A percentile compares a stretch with the other conserved stretches of the same genome.
Conservation (phyloP, 2,329 filamentous ascomycete genomes). For the Claviceps pusilla region DNA sequence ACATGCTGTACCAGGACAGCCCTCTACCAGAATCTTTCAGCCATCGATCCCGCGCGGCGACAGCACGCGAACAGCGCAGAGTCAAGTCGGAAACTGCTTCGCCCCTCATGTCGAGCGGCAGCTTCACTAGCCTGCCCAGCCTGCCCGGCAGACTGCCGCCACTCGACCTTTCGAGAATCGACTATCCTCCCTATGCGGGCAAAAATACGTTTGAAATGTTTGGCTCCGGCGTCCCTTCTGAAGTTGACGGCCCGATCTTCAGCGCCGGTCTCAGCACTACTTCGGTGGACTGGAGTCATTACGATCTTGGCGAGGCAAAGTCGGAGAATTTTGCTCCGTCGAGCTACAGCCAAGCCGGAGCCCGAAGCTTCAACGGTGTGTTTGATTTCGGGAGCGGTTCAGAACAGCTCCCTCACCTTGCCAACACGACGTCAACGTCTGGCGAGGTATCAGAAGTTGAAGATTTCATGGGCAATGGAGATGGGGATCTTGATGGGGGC, state of each 20-base stretch:
- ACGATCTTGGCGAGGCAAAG: conserved; percentile 31
- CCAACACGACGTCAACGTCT: conserved; percentile 45
- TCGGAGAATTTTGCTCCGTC: conserved; percentile 35
- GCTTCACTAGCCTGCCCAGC: conserved; percentile 37
- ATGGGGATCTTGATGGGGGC: conserved; percentile 33
- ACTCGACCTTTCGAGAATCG: conserved; percentile 42
- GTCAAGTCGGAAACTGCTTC: conserved; percentile 49
- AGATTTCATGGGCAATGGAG: conserved; percentile 35
- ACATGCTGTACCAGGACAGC: conserved; percentile 23
- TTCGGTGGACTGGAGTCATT: conserved; percentile 31
- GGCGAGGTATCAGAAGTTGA: conserved; percentile 55
- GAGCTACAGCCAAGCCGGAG: conserved; percentile 37
- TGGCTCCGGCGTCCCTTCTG: conserved; percentile 29
- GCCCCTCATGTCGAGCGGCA: conserved; percentile 35
- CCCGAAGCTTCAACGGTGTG: conserved; percentile 34
- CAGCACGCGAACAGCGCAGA: conserved; percentile 32
- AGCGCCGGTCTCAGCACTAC: conserved; percentile 46
- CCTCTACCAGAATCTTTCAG: conserved; percentile 18
- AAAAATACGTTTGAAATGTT: conserved; percentile 37
- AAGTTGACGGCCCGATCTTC: conserved; percentile 42
- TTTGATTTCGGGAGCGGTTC: conserved; percentile 37
- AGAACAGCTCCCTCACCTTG: conserved; percentile 40
- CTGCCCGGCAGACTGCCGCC: conserved; percentile 39
- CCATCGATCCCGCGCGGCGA: conserved; percentile 21
- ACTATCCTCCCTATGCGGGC: conserved; percentile 33